Conservation (phyloP, 2,329 filamentous ascomycete species). For the Fusarium sp. region DNA sequence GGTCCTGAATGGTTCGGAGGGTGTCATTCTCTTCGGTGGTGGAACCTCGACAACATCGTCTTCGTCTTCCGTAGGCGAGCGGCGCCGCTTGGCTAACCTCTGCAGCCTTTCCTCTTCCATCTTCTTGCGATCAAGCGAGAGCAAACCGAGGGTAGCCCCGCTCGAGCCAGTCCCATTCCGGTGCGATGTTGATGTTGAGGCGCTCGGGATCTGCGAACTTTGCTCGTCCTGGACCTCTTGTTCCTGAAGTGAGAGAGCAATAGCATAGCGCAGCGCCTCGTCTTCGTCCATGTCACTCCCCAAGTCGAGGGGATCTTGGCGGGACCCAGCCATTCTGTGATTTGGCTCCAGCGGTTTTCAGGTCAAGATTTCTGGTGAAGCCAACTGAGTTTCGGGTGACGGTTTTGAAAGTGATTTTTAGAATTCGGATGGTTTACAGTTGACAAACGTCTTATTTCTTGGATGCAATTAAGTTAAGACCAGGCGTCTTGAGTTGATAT, state of each 20-base stretch:
- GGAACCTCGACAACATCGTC: constrained; percentile 51
- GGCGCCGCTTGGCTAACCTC: constrained; percentile 72
- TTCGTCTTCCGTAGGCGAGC: constrained; percentile 45
- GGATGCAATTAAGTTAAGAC: constrained; percentile 23
- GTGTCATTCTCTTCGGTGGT: constrained; percentile 47
- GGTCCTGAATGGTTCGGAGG: constrained; percentile 23
- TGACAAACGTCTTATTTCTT: constrained; percentile 19
- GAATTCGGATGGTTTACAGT: constrained; percentile 28
- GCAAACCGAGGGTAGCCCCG: constrained; percentile 55
- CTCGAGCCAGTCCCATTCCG: constrained; percentile 40
- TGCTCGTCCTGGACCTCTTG: constrained; percentile 36
- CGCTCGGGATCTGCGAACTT: constrained; percentile 40
- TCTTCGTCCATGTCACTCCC: constrained; percentile 65
- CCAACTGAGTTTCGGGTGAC: constrained; percentile 45
- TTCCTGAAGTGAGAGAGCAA: constrained; percentile 69
- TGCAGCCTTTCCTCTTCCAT: constrained; percentile 90
- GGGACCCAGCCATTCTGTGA: constrained; percentile 41
- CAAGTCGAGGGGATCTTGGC: constrained; percentile 47
- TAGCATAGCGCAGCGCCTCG: constrained; percentile 72
- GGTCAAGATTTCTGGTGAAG: constrained; percentile 17
- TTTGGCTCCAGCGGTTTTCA: constrained; percentile 27
- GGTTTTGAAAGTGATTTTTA: constrained; percentile 39
- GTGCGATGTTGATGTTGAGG: constrained; percentile 31
- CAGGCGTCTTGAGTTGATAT: constrained; percentile 31
- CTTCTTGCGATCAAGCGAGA: constrained; percentile 79